Evolutionary conservation across 768 basidiomycete genomes (phyloP).

Genomic region (Rhodotorula graminis): DNA sequence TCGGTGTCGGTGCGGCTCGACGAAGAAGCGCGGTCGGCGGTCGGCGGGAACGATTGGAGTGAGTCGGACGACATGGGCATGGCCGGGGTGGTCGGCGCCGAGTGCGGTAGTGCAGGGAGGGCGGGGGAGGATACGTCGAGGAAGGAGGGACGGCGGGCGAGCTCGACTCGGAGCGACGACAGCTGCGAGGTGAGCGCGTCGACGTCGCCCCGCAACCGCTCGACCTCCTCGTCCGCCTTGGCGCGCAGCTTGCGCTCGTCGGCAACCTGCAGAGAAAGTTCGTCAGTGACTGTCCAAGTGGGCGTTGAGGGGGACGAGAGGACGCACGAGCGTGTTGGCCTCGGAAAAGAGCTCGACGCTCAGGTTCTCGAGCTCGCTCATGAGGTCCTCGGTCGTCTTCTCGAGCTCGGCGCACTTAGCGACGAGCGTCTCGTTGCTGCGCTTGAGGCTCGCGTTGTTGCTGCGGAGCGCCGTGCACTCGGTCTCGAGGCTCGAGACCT

Average conservation of each 20-base stretch:
- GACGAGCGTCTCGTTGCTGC: constrained; percentile 25
- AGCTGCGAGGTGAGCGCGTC: constrained; percentile 16
- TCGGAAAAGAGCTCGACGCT: constrained; percentile 37
- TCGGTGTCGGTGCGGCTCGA: not conserved
- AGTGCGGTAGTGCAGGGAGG: constrained; percentile 9
- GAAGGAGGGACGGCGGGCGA: not conserved
- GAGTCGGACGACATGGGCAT: not conserved
- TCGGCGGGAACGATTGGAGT: not conserved
- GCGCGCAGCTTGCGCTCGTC: constrained; percentile 28
- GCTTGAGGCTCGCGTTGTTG: constrained; percentile 15
- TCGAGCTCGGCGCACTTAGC: constrained; percentile 33
- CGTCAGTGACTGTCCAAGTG: too few species aligned
- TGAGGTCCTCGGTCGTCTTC: constrained; percentile 36
- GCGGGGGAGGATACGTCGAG: constrained; percentile 10
- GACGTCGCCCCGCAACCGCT: constrained; percentile 5
- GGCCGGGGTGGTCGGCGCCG: constrained; percentile 1
- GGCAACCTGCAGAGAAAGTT: constrained; percentile 11
- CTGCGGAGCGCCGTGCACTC: constrained; percentile 7
- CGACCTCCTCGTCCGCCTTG: constrained; percentile 19
- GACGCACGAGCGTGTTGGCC: constrained; percentile 33
- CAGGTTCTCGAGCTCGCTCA: constrained; percentile 35
- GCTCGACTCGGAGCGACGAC: not conserved
- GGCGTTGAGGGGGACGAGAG: too few species aligned
- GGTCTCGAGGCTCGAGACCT: constrained; percentile 16
- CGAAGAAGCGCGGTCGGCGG: not conserved